Conservation (phyloP, 768 basidiomycete genomes). For the Boletellus ananiceps region DNA sequence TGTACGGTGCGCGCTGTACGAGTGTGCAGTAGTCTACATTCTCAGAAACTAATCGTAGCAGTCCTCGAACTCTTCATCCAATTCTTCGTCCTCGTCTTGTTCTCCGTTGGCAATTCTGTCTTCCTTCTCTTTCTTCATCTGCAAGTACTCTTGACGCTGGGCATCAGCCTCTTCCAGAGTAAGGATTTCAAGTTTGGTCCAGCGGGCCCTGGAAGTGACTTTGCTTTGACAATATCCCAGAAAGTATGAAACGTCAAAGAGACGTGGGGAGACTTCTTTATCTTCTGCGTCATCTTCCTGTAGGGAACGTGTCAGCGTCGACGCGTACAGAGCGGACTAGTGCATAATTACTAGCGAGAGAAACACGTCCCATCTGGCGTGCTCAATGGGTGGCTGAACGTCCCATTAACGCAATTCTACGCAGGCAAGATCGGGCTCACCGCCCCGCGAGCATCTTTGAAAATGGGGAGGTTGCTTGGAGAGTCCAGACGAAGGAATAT, state of each 20-base stretch:
- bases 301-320: neutral
- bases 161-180: neutral
- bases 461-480: conserved; percentile 11
- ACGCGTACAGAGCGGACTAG: neutral
- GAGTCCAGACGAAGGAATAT: conserved; percentile 7
- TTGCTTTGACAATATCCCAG: conserved; percentile 16
- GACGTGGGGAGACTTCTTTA: conserved; percentile 15
- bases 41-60: neutral
- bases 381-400: too few species aligned
- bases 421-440: neutral
- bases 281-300: conserved; percentile 24
- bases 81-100: conserved; percentile 8
- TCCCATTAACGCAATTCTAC: too few species aligned
- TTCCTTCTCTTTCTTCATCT: neutral
- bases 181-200: conserved; percentile 20
- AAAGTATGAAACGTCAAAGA: conserved; percentile 23
- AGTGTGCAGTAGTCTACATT: neutral
- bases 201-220: conserved; percentile 18
- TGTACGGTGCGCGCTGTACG: too few species aligned
- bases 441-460: conserved; percentile 22
- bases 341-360: neutral
- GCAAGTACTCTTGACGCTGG: conserved; percentile 1
- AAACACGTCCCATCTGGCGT: too few species aligned
- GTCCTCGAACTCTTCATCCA: conserved; percentile 1
- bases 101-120: conserved; percentile 9